Evolutionary conservation across 768 basidiomycete genomes (phyloP).

Genomic region (Suillus variegatus): DNA sequence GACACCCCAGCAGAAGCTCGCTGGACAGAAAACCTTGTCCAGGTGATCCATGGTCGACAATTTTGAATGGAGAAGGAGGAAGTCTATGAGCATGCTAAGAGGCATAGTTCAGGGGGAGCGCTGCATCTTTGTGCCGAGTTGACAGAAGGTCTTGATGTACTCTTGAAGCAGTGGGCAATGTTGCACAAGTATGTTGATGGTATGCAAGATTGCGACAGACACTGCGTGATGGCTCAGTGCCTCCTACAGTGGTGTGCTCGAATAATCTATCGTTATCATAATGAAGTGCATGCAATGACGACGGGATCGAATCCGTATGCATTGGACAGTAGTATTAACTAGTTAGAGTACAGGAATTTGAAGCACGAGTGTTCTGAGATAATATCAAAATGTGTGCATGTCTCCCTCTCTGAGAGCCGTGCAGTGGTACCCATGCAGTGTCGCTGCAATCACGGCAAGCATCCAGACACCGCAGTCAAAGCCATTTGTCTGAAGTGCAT

Average conservation of each 20-base stretch:
- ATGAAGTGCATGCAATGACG: background rate
- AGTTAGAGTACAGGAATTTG: background rate
- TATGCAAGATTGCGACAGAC: background rate
- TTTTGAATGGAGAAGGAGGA: background rate
- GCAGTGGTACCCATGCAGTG: slow-evolving; percentile 3
- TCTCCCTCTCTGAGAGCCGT: slow-evolving; percentile 3
- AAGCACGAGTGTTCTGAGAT: background rate
- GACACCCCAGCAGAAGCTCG: background rate
- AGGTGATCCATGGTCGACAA: background rate
- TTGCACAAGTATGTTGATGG: background rate
- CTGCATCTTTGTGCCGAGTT: background rate
- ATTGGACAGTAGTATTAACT: slow-evolving; percentile 1
- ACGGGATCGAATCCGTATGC: background rate
- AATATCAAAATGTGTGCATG: slow-evolving; percentile 1
- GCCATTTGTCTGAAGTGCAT: slow-evolving; percentile 16
- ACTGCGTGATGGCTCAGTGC: background rate
- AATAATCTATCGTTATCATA: background rate
- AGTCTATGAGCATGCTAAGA: background rate
- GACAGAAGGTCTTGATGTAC: background rate
- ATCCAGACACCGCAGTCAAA: slow-evolving; percentile 30
- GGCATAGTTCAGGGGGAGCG: background rate
- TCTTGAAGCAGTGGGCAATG: background rate
- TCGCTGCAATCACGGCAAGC: background rate
- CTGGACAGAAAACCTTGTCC: slow-evolving; percentile 1
- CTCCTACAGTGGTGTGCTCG: background rate